These are phyloP conservation scores for Paramecium biaurelia DNA, from an alignment of 73 alveolate genomes.

Conservation along the genomic window DNA sequence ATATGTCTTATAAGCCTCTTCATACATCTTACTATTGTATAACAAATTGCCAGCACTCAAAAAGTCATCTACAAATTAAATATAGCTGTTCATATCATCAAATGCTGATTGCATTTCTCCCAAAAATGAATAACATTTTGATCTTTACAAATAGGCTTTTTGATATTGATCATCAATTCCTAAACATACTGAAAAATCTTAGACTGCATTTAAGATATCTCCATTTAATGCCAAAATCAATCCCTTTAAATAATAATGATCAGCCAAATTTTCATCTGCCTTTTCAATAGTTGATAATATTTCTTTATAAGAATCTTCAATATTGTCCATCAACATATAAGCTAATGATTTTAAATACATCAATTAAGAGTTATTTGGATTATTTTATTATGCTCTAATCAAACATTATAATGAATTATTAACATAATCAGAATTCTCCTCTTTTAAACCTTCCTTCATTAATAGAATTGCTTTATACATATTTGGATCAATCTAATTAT, in stretches of 20 bases:
- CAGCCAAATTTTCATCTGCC: constrained; percentile 63
- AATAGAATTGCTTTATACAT: constrained; percentile 11
- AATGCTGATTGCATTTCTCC: constrained; percentile 51
- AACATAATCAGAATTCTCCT: neutral
- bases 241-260: constrained; percentile 60
- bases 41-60: constrained; percentile 52
- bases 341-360: constrained; percentile 38
- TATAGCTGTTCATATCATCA: constrained; percentile 41
- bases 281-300: constrained; percentile 55
- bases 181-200: constrained; percentile 45
- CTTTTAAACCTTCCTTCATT: neutral
- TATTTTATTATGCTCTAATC: neutral
- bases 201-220: constrained; percentile 27
- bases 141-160: constrained; percentile 39
- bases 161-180: constrained; percentile 18
- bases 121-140: constrained; percentile 26
- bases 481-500: constrained; percentile 32
- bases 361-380: neutral
- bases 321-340: neutral
- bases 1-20: constrained; percentile 51
- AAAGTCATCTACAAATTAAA: neutral
- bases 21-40: constrained; percentile 43
- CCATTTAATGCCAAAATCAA: constrained; percentile 1
- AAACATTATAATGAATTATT: neutral
- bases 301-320: constrained; percentile 45